Base-by-base conservation (phyloP, 345 rosid genomes). In the Murraya koenigii region DNA sequence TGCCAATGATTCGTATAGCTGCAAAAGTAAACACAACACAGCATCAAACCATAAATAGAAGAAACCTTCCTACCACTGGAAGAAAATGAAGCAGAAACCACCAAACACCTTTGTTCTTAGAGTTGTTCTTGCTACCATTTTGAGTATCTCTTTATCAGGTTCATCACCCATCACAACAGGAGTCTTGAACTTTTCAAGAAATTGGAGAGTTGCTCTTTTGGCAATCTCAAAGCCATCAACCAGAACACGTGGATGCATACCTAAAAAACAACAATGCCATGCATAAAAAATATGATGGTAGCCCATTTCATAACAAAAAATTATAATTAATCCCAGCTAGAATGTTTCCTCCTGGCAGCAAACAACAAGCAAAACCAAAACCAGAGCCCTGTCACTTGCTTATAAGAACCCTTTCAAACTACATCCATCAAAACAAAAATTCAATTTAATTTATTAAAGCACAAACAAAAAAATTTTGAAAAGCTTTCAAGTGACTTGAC, bases 211-310 rank as follows among this genome's bases (percentile, higher is more conserved):
- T 28, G 97, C 99, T 85, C 89, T 90, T 83, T 96, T 96, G 0
- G 99, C 99, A 80, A 94, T 89, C 84, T 96, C 98, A 65, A 96
- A 91, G 41, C 98, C 99, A 91, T 96, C 99, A 81, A 94, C 98
- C 85, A 96, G 82, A 80, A 96, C 99, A 66, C 98, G 97, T 15
- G 99, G 99, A 85, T 96, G 99, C 98, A 96, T 94, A 55, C 98
- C 98, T 96, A 79, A 74, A 79, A 44, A 82, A 35, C 25, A 10
- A 39, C 20, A 41, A 67, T 17, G 15, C 28, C 55, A 61, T 36
- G 32, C 66, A 69, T 73, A 39, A 35, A 79, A 52, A 26, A 23
- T 52, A 67, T 30, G 36, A 58, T 36, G n/a, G 23, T 59, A 20
- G 2, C 44, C 30, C 8, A 1, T 36, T 6, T 54, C 59, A 8